Evolutionary conservation across 2,329 filamentous ascomycete species (phyloP), one percentile per base, ranked within the genome.

Genomic region (Periconia sp.): DNA sequence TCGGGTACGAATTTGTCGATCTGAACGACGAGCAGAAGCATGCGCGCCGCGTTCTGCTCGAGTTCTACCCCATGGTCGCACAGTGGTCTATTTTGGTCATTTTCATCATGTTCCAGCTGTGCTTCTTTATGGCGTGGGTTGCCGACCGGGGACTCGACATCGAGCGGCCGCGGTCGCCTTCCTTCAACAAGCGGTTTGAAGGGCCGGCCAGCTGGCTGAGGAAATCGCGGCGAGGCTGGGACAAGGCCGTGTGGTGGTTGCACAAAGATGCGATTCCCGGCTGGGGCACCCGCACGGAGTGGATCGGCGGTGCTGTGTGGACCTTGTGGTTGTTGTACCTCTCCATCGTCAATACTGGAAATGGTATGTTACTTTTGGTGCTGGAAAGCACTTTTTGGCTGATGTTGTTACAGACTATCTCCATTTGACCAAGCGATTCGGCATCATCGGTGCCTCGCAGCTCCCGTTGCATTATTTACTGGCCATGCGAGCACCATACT

Each of bases 361-460:
- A 83, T 64, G 82, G 82, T 85, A 73, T 56, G 79, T 63, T 46
- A 14, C 3, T 27, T 47, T 41, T 49, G 54, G 19, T 58, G 35
- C 23, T 27, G 6, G 30, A 2, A 2, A 17, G 41, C 54, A 56
- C 50, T 58, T 13, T 45, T 31, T 30, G 27, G 27, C 37, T 49
- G 41, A 49, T 15, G 51, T 44, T 15, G 45, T 41, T 5, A 6
- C 47, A 85, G 84, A 87, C 67, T 87, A 86, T 52, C 75, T 86
- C 30, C 85, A 87, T 66, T 71, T 87, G 20, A 86, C 85, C 20
- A 86, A 85, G 70, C 79, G 84, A 6, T 77, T 87, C 49, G 84
- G 81, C 17, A 82, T 83, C 45, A 77, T 86, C 47, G 82, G 76
- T 19, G 76, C 83, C 6, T 85, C 84, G 9, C 85, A 87, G 60